A percentile compares a stretch with the other conserved stretches of the same genome.
Conservation (phyloP, 345 rosid species). For the Reutealis trisperma region DNA sequence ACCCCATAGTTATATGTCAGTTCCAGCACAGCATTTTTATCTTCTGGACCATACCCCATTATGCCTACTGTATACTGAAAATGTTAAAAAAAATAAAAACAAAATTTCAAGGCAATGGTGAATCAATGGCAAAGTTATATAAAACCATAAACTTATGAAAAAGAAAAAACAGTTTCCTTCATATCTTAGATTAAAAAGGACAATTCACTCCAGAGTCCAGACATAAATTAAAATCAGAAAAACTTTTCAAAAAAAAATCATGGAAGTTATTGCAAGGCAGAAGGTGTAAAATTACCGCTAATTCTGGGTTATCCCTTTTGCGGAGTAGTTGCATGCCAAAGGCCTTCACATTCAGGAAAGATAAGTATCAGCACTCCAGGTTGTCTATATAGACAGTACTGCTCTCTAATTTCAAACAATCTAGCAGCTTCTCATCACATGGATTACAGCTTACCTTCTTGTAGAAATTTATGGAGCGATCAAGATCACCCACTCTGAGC, state of each 20-base stretch:
- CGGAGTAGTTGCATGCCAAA: constrained; percentile 31
- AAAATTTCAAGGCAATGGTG: neutral
- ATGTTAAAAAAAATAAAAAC: neutral
- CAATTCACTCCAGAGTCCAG: neutral
- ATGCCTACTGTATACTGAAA: constrained; percentile 21
- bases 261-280: neutral
- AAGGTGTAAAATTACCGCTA: constrained; percentile 4
- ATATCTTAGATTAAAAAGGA: neutral
- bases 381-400: neutral
- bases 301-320: constrained; percentile 19
- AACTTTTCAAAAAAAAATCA: neutral
- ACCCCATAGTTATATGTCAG: constrained; percentile 90
- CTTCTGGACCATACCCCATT: constrained; percentile 97
- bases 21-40: constrained; percentile 75
- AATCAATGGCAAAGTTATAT: neutral
- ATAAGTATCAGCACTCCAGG: constrained; percentile 2
- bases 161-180: neutral
- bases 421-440: neutral
- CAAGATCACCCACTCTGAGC: constrained; percentile 33
- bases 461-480: constrained; percentile 20
- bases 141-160: neutral
- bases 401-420: neutral
- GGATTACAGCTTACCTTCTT: constrained; percentile 19
- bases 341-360: constrained; percentile 26
- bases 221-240: neutral